Evolutionary conservation across 108 stramenopile genomes (phyloP).

Genomic region (Skeletonema costatum): DNA sequence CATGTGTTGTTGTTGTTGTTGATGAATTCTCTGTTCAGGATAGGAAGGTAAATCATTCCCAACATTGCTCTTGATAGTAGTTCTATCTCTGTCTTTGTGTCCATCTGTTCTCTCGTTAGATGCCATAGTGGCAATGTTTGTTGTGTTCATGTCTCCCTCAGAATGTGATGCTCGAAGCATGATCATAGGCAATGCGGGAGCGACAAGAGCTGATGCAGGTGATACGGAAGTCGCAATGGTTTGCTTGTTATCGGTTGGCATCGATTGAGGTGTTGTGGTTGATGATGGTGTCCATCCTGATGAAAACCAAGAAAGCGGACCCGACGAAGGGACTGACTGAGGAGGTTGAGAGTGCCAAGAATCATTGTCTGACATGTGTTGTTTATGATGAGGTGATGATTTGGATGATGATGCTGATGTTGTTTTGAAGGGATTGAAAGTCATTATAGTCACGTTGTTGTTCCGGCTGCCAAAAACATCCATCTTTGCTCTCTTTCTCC

Average conservation of each 20-base stretch:
- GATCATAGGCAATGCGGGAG: conserved; percentile 1
- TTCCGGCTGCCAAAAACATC: not conserved
- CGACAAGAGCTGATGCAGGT: not conserved
- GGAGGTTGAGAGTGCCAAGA: conserved; percentile 1
- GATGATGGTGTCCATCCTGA: conserved; percentile 32
- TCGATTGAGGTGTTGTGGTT: not conserved
- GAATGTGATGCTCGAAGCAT: conserved; percentile 1
- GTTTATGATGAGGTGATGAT: not conserved
- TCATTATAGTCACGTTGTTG: not conserved
- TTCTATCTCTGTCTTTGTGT: not conserved
- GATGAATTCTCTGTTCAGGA: not conserved
- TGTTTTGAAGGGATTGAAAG: conserved; percentile 1
- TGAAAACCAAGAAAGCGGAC: conserved; percentile 34
- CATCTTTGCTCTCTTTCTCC: not conserved
- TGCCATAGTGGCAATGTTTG: not conserved
- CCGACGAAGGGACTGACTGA: not conserved
- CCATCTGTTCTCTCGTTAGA: not conserved
- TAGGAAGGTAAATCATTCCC: not conserved
- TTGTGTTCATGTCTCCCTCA: not conserved
- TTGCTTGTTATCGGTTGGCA: not conserved
- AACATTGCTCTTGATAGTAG: not conserved
- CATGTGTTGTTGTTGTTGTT: not conserved
- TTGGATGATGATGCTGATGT: not conserved
- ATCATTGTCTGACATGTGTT: not conserved
- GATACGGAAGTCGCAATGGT: not conserved